Base-by-base conservation (phyloP, 2,329 filamentous ascomycete genomes). In the Grosmannia penicillata region DNA sequence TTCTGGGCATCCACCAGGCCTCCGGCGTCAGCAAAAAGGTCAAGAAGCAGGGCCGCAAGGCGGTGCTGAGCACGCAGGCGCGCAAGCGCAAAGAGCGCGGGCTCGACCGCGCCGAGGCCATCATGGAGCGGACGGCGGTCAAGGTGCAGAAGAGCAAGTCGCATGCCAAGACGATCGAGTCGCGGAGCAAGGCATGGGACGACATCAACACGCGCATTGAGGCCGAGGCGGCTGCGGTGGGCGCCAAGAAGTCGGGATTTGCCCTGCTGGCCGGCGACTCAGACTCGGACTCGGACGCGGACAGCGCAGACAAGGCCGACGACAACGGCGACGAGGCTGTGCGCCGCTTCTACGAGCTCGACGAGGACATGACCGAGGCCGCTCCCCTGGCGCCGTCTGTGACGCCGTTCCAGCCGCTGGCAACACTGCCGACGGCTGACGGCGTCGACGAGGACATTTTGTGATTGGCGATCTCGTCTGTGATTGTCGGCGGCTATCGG, bases 21-120 rank as follows among this genome's bases (percentile, higher is more conserved):
- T 69, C 75, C 15, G 82, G 83, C 23, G 67, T 89, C 9, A 60
- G 61, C 39, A 85, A 82, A 57, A 83, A 79, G 58, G 24, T 15
- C 33, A 51, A 62, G 43, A 81, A 75, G 54, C 59, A 61, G 43
- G 61, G 62, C 39, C 64, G 70, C 49, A 73, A 73, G 51, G 48
- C 58, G n/a, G 59, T 64, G 8, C 48, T 73, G 52, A 75, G 71
- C 48, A 57, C 63, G 46, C 70, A 65, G 53, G 72, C 72, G 4
- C 62, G 66, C 18, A 61, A 60, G 47, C 63, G 75, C 33, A 66
- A 72, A 31, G 72, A 77, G 48, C 69, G 64, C 50, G 68, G 60
- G 36, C 56, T 72, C 39, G 71, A 75, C 51, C 67, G 68, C 49
- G 75, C 73, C 23, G 70, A 70, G 52, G 71, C 70, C 26, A 55